A percentile compares a stretch with the other conserved stretches of the same genome.
Evolutionary conservation across 1,139 yeast genomes (phyloP).

Genomic region (Debaryomyces coudertii): DNA sequence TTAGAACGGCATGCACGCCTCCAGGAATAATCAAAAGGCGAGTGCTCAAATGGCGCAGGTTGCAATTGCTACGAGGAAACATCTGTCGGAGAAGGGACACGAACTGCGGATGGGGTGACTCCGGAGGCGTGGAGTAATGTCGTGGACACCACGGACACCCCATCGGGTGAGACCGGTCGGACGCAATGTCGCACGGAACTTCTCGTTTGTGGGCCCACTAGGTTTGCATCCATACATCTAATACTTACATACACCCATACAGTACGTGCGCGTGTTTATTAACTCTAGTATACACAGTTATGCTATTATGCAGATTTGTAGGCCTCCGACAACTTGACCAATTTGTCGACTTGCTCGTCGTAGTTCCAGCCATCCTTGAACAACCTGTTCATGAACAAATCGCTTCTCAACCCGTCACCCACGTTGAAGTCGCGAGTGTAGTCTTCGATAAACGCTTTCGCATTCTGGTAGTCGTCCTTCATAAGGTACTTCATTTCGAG

Average conservation of each 20-base stretch:
- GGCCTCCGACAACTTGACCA: constrained; percentile 10
- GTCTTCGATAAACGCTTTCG: constrained; percentile 13
- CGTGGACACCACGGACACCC: not conserved
- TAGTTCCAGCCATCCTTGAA: constrained; percentile 21
- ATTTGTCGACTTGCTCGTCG: constrained; percentile 20
- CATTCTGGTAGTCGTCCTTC: constrained; percentile 12
- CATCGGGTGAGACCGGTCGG: too few relatives aligned
- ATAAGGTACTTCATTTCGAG: constrained; percentile 25
- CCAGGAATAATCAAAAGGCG: not conserved
- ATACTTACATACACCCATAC: too few relatives aligned
- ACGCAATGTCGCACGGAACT: too few relatives aligned
- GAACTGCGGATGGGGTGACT: not conserved
- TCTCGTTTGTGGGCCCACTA: too few relatives aligned
- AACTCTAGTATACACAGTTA: not conserved
- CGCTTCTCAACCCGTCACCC: constrained; percentile 26
- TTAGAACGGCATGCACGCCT: not conserved
- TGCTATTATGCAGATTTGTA: constrained; percentile 7
- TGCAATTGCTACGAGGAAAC: not conserved
- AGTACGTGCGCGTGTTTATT: too few relatives aligned
- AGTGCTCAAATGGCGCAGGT: not conserved
- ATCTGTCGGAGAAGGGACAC: not conserved
- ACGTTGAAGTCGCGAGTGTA: constrained; percentile 12
- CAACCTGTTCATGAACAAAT: constrained; percentile 30
- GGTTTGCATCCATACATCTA: too few relatives aligned
- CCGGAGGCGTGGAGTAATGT: not conserved